Evolutionary conservation across 768 basidiomycete genomes (phyloP), one percentile per base, ranked within the genome.

Genomic region (Suillus americanus): DNA sequence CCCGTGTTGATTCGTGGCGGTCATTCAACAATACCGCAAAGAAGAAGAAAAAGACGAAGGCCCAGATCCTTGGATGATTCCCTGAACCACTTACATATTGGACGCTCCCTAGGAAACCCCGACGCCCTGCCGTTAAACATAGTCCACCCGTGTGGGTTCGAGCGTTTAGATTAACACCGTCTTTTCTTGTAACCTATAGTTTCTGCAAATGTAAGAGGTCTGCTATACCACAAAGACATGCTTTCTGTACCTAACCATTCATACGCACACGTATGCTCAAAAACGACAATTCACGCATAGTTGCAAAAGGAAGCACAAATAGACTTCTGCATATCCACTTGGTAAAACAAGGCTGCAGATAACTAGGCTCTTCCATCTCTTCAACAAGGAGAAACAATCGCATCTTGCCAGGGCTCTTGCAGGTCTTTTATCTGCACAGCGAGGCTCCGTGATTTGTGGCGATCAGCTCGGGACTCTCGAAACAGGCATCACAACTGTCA

Each of bases 1-100:
- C 90, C 68, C 88, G 94, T 38, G 93, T 95, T 37, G 92, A 84
- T 69, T 91, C 88, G 71, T 95, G 94, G 94, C 85, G 94, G 63
- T 80, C 79, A 30, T 95, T 95, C 72, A 76, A 84, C 14, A 87
- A 80, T 66, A 79, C 60, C 61, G 80, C 83, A 45, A 91, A 90
- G 78, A 94, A 92, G 84, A 95, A 94, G 81, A 93, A 93, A 78
- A 94, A 92, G 77, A 67, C 81, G 61, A 92, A 93, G 77, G 79
- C 76, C 60, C 77, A 80, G 54, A 75, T 92, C 65, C 87, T 93
- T 59, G 91, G 90, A 70, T 91, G 74, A 85, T 57, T 35, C 50
- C 35, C 18, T 33, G 62, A 33, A 62, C 23, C 38, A 33, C 60
- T 16, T 61, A 14, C 14, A 59, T 59, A 28, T 20, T 41, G 57